Conservation (phyloP, 1,284 basidiomycete species). For the Moesziomyces sp. region DNA sequence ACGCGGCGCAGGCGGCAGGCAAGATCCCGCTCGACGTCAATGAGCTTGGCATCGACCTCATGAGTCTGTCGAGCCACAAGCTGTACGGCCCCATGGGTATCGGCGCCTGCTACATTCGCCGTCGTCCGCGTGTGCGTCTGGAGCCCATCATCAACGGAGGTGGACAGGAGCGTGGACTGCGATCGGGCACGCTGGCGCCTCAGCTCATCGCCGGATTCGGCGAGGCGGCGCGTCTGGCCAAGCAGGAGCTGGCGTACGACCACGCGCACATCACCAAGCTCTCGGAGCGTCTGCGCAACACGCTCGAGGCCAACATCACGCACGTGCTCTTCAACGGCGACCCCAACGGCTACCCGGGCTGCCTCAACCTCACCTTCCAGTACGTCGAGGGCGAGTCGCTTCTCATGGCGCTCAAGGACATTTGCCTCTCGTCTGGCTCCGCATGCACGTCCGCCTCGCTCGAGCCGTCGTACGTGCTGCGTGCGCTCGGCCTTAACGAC, state of each 20-base stretch:
- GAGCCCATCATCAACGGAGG: conserved; percentile 96
- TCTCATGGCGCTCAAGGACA: conserved; percentile 97
- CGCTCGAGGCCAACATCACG: conserved; percentile 84
- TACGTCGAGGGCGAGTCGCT: conserved; percentile 98
- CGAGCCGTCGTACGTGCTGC: conserved; percentile 97
- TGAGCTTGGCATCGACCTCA: conserved; percentile 91
- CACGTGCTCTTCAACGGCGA: conserved; percentile 96
- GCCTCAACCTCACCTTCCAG: conserved; percentile 93
- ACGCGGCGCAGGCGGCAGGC: conserved; percentile 94
- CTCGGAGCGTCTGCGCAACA: conserved; percentile 82
- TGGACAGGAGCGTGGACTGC: conserved; percentile 94
- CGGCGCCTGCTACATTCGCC: conserved; percentile 91
- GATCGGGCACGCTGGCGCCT: conserved; percentile 93
- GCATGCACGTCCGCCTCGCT: conserved; percentile 98
- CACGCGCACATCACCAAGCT: conserved; percentile 81
- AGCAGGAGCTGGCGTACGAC: conserved; percentile 89
- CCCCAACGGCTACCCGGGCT: conserved; percentile 73
- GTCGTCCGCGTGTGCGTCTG: conserved; percentile 89
- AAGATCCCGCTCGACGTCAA: conserved; percentile 79
- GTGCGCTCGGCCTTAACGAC: conserved; percentile 91
- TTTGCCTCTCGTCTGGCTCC: conserved; percentile 95
- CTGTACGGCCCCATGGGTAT: conserved; percentile 98
- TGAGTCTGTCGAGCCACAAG: conserved; percentile 98
- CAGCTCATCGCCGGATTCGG: conserved; percentile 91
- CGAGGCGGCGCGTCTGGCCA: conserved; percentile 91